A percentile compares a stretch with the other conserved stretches of the same genome.
These are phyloP conservation scores for Ophiosphaerella herpotricha DNA, from an alignment of 2,329 filamentous ascomycete species.

Conservation along the genomic window DNA sequence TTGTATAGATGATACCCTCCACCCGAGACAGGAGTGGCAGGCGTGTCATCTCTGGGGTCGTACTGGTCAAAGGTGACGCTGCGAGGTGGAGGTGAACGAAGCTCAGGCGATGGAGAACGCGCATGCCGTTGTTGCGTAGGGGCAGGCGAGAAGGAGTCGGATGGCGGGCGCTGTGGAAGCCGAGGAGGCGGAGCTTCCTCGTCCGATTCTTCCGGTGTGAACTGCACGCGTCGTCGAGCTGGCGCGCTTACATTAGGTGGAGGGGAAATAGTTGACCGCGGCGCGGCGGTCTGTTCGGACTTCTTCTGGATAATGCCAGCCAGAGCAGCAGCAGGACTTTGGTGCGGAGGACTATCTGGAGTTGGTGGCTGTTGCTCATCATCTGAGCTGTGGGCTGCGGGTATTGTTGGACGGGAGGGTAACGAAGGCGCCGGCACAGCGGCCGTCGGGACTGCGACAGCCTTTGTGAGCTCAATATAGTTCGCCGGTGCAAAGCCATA, in stretches of 20 bases:
- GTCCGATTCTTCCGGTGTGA: slow-evolving; percentile 70
- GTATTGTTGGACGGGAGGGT: slow-evolving; percentile 46
- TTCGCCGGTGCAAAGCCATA: slow-evolving; percentile 96
- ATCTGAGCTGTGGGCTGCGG: slow-evolving; percentile 50
- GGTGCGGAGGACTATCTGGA: slow-evolving; percentile 52
- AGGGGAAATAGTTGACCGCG: slow-evolving; percentile 48
- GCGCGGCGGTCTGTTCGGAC: slow-evolving; percentile 44
- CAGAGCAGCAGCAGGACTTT: slow-evolving; percentile 63
- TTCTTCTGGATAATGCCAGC: slow-evolving; percentile 58
- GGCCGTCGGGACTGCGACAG: slow-evolving; percentile 43
- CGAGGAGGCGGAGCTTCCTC: slow-evolving; percentile 63
- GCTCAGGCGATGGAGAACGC: slow-evolving; percentile 45
- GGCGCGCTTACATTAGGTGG: slow-evolving; percentile 57
- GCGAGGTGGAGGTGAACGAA: slow-evolving; percentile 45
- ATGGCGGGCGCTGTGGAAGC: slow-evolving; percentile 66
- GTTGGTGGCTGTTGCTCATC: slow-evolving; percentile 50
- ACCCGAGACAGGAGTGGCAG: slow-evolving; percentile 57
- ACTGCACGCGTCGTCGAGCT: slow-evolving; percentile 56
- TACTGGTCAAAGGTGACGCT: slow-evolving; percentile 49
- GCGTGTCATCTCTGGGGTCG: slow-evolving; percentile 49
- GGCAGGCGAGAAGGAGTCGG: slow-evolving; percentile 58
- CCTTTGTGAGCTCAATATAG: slow-evolving; percentile 78
- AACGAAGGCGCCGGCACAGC: slow-evolving; percentile 47
- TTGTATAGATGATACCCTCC: slow-evolving; percentile 94
- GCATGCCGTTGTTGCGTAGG: slow-evolving; percentile 47